Conservation (phyloP, 768 basidiomycete species). For the Boletus pseudopeckii region DNA sequence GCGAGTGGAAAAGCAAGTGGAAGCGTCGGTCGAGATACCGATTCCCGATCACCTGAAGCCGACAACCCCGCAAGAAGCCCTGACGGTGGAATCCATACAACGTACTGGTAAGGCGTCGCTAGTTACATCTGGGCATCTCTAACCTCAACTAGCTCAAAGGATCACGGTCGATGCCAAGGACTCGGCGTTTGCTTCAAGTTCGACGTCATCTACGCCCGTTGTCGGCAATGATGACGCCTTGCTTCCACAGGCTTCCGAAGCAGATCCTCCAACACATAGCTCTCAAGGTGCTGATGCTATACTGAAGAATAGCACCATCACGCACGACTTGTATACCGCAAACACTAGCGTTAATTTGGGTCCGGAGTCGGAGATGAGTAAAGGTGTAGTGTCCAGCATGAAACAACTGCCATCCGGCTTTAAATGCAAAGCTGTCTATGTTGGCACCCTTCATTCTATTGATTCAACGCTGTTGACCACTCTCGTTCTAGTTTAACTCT, state of each 20-base stretch:
- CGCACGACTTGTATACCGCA: conserved; percentile 15
- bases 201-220: background rate
- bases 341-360: background rate
- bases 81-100: conserved; percentile 7
- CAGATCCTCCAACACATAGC: background rate
- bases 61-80: background rate
- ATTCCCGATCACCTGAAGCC: conserved; percentile 1
- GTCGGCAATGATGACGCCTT: background rate
- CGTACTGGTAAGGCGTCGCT: background rate
- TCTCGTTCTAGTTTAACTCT: conserved; percentile 7
- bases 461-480: background rate
- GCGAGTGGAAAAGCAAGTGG: background rate
- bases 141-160: conserved; percentile 4
- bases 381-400: conserved; percentile 3
- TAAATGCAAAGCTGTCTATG: conserved; percentile 10
- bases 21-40: background rate
- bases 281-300: background rate
- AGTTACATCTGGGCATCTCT: background rate
- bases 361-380: conserved; percentile 6
- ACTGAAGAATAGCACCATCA: background rate
- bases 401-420: conserved; percentile 9
- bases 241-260: no score
- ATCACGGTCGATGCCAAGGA: conserved; percentile 6
- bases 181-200: background rate
- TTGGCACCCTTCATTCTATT: background rate